Evolutionary conservation across 2,329 filamentous ascomycete species (phyloP).

Genomic region (Aureobasidium sp.): DNA sequence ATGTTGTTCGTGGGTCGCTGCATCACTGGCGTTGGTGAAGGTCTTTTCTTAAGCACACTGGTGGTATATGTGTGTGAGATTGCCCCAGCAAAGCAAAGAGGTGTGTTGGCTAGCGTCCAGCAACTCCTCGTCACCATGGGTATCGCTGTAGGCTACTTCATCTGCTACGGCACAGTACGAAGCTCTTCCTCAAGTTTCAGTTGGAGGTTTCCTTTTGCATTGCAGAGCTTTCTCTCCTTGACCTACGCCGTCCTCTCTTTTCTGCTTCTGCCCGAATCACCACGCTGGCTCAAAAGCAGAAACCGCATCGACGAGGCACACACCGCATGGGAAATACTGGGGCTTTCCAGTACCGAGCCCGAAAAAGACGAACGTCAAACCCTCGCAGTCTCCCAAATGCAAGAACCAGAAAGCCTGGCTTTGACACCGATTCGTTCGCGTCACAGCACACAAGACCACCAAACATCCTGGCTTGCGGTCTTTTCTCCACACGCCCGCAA

Average conservation of each 20-base stretch:
- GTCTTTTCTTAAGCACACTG: constrained; percentile 35
- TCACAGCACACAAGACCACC: neutral
- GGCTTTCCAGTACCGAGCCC: constrained; percentile 35
- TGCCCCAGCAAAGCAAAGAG: constrained; percentile 43
- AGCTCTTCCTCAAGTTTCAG: constrained; percentile 43
- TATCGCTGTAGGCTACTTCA: constrained; percentile 53
- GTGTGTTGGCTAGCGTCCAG: constrained; percentile 19
- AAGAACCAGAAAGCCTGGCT: constrained; percentile 7
- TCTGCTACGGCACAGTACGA: constrained; percentile 49
- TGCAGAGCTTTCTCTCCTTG: constrained; percentile 40
- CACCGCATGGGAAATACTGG: constrained; percentile 35
- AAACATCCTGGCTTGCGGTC: neutral
- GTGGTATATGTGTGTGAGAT: constrained; percentile 53
- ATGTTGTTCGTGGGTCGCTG: constrained; percentile 48
- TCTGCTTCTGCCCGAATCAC: constrained; percentile 47
- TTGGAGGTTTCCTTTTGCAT: constrained; percentile 52
- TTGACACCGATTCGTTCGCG: constrained; percentile 7
- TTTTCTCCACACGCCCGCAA: neutral
- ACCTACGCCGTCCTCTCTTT: constrained; percentile 35
- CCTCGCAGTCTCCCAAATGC: constrained; percentile 20
- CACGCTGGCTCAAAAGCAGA: constrained; percentile 51
- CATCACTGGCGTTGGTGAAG: constrained; percentile 49
- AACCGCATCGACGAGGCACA: constrained; percentile 43
- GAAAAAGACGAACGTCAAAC: constrained; percentile 37
- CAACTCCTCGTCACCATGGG: constrained; percentile 34